Base-by-base conservation (phyloP, 305 asterid species). In the Rubia peregrina region DNA sequence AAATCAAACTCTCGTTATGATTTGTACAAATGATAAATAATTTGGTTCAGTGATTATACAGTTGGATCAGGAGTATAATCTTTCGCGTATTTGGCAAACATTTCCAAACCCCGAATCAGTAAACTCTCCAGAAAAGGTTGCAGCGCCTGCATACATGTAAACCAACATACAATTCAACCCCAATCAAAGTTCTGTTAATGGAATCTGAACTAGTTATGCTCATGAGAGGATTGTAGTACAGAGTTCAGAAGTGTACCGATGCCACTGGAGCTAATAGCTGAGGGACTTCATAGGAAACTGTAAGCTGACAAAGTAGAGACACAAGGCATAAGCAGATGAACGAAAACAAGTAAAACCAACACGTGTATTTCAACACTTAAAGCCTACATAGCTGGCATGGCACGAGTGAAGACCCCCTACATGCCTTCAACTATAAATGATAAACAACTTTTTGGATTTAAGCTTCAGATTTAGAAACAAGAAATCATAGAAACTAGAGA, bases 261-360 rank as follows among this genome's bases (percentile, higher is more conserved):
- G 97, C 92, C 82, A 93, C 97, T 51, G 98, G 98, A 75, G 65
- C 72, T 83, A 93, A 84, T 76, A 90, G 81, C 80, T 80, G 92
- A 71, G 96, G 97, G 66, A 90, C 92, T 89, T 93, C 98, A 74
- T 89, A 90, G 16, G 98, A 93, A 74, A 89, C 89, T 3, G 95
- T 90, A 26, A 93, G 90, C 98, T 90, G 94, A 83, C 72, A 82
- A 42, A 77, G 42, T 56, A 73, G 40, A 72, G 51, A 41, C 59
- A 2, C 22, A 1, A 6, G 10, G 59, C 59, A 17, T 51, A 51
- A 51, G n/a, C 59, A 51, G 10, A 51, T 51, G 62, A 69, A 30
- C 60, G 2, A 49, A 1, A 4, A 49, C 24, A 10, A 67, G 78
- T 46, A 36, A 30, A 46, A 48, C 30, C 16, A 65, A 13, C 12